Conservation (phyloP, 805 yeast species). For the Cyberlindnera samutprakarnensis region DNA sequence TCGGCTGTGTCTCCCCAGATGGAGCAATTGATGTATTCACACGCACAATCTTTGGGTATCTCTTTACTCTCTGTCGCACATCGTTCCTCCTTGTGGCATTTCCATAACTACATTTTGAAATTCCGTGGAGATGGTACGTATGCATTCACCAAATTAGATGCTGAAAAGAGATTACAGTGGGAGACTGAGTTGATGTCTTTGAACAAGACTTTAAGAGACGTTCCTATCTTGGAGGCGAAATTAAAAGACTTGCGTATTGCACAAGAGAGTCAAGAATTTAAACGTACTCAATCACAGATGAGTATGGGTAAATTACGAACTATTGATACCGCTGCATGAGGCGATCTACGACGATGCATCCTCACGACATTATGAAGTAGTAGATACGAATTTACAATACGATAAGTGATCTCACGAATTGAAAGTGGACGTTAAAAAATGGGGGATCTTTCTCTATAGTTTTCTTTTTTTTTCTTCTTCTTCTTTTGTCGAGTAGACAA, state of each 20-base stretch:
- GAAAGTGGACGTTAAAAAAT: too few relatives aligned
- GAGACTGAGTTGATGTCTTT: slow-evolving; percentile 72
- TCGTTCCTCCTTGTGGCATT: slow-evolving; percentile 87
- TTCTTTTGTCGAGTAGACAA: too few relatives aligned
- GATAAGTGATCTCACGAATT: too few relatives aligned
- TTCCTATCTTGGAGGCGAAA: slow-evolving; percentile 59
- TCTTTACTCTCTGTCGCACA: slow-evolving; percentile 88
- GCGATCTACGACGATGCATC: too few relatives aligned
- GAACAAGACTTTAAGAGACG: slow-evolving; percentile 64
- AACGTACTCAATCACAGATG: slow-evolving; percentile 23
- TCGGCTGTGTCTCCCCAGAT: slow-evolving; percentile 87
- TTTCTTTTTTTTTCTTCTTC: too few relatives aligned
- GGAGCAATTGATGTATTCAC: slow-evolving; percentile 82
- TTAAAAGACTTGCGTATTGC: slow-evolving; percentile 56
- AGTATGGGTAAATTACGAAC: too few relatives aligned
- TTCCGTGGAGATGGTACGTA: slow-evolving; percentile 82
- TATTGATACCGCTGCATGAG: too few relatives aligned
- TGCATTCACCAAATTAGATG: slow-evolving; percentile 55
- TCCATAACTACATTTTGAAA: slow-evolving; percentile 74
- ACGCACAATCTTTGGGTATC: slow-evolving; percentile 72
- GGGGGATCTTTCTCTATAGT: too few relatives aligned
- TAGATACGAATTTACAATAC: too few relatives aligned
- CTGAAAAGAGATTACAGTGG: slow-evolving; percentile 59
- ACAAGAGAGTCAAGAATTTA: slow-evolving; percentile 27
- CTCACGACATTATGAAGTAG: too few relatives aligned